phyloP scores from a whole-genome alignment of 2,329 filamentous ascomycete species.

The Ascochyta clinopodiicola region DNA sequence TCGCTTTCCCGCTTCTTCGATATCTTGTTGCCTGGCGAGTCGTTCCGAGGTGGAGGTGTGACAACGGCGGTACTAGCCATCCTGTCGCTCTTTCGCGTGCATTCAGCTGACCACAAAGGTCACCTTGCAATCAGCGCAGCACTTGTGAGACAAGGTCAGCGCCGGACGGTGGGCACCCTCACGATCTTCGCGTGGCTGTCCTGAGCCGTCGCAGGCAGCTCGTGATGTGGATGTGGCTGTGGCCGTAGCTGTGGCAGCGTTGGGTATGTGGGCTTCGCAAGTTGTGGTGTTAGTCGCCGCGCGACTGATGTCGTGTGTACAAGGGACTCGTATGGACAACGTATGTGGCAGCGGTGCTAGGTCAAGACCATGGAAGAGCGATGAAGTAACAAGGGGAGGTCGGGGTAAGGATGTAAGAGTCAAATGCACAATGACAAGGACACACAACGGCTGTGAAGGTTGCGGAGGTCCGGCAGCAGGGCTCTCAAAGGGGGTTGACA shows the following conservation, averaged over 20 bases:
- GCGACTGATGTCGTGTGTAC: conserved; percentile 1
- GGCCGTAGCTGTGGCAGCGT: background rate
- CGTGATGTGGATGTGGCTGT: background rate
- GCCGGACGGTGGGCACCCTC: background rate
- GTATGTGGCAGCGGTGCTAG: background rate
- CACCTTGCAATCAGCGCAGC: conserved; percentile 1
- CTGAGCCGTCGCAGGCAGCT: background rate
- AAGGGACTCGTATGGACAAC: background rate
- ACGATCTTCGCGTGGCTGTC: background rate
- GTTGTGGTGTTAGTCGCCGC: background rate
- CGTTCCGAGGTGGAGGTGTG: conserved; percentile 30
- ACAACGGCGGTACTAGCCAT: conserved; percentile 30
- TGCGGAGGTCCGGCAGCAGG: background rate
- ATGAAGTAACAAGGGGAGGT: background rate
- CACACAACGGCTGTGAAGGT: conserved; percentile 1
- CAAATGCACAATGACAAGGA: background rate
- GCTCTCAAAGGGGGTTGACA: conserved; percentile 8
- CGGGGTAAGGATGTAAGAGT: background rate
- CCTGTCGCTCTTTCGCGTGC: conserved; percentile 8
- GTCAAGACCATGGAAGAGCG: background rate
- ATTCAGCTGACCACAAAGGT: conserved; percentile 6
- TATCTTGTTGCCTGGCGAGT: conserved; percentile 28
- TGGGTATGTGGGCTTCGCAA: too few species aligned
- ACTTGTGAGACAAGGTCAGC: background rate
- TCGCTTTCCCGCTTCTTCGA: conserved; percentile 32